phyloP scores from a whole-genome alignment of 352 stramenopile species.

The Globisporangium heterothallicum region DNA sequence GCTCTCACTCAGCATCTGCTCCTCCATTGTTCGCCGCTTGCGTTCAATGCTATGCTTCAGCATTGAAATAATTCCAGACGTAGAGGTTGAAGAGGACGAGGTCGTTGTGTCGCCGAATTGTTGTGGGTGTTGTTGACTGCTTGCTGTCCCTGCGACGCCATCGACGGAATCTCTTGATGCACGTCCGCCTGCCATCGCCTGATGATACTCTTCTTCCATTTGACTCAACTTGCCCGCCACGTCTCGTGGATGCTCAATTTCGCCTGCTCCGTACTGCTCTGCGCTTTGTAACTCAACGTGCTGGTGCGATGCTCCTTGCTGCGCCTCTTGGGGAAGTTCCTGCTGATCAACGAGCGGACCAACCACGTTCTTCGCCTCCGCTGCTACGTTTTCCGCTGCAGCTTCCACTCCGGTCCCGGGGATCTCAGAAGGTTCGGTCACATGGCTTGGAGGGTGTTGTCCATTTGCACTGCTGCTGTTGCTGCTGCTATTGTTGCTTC shows the following conservation, averaged over 20 bases:
- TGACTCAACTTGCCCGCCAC: constrained; percentile 26
- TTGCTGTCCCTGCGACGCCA: background rate
- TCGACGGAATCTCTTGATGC: background rate
- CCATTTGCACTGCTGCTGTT: background rate
- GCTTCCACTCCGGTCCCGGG: no score
- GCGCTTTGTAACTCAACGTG: background rate
- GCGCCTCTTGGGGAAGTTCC: background rate
- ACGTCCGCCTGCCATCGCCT: constrained; percentile 12
- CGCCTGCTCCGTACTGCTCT: background rate
- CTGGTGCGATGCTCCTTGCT: background rate
- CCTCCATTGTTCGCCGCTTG: constrained; percentile 39
- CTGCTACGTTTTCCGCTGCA: background rate
- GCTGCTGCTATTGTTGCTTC: background rate
- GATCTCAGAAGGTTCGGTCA: no score
- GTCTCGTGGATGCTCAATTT: constrained; percentile 9
- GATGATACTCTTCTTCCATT: constrained; percentile 45
- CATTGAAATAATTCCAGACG: constrained; percentile 39
- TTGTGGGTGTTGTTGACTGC: background rate
- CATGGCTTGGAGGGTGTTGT: no score
- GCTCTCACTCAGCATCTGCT: constrained; percentile 47
- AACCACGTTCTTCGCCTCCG: background rate
- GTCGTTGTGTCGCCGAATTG: background rate
- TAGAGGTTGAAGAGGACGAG: constrained; percentile 14
- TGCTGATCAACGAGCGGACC: background rate
- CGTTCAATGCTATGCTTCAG: constrained; percentile 50